Percentiles rank a stretch among this genome's conserved stretches.
Conservation (phyloP, 2,329 filamentous ascomycete species). For the Fusarium solani-melongenae region DNA sequence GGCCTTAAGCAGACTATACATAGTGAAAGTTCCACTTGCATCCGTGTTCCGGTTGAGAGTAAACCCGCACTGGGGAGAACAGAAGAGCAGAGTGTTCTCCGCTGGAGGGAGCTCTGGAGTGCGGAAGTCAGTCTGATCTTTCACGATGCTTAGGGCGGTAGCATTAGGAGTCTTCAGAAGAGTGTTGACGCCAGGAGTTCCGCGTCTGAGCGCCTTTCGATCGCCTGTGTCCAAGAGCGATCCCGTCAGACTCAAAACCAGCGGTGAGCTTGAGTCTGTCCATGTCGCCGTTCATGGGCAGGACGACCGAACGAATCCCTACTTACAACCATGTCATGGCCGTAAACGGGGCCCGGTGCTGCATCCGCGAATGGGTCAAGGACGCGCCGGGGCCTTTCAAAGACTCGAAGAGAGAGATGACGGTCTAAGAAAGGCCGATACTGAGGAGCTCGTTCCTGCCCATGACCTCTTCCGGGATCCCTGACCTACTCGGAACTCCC, state of each 20-base stretch:
- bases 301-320: not conserved
- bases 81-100: conserved; percentile 17
- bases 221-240: too few relatives aligned
- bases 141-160: too few relatives aligned
- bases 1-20: too few relatives aligned
- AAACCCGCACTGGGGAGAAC: not conserved
- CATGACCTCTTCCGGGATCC: not conserved
- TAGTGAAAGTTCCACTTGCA: too few relatives aligned
- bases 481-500: not conserved
- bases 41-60: too few relatives aligned
- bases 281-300: not conserved
- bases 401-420: not conserved
- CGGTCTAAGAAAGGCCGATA: not conserved
- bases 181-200: too few relatives aligned
- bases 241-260: too few relatives aligned
- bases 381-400: not conserved
- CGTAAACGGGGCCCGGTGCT: not conserved
- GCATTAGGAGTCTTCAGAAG: too few relatives aligned
- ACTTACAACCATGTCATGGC: not conserved
- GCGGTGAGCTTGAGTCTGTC: too few relatives aligned
- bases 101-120: conserved; percentile 14
- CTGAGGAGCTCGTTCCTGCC: not conserved
- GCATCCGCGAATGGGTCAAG: not conserved
- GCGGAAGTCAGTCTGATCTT: not conserved
- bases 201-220: not conserved